Evolutionary conservation across 2,329 filamentous ascomycete genomes (phyloP).

Genomic region (Colletotrichum sp.): DNA sequence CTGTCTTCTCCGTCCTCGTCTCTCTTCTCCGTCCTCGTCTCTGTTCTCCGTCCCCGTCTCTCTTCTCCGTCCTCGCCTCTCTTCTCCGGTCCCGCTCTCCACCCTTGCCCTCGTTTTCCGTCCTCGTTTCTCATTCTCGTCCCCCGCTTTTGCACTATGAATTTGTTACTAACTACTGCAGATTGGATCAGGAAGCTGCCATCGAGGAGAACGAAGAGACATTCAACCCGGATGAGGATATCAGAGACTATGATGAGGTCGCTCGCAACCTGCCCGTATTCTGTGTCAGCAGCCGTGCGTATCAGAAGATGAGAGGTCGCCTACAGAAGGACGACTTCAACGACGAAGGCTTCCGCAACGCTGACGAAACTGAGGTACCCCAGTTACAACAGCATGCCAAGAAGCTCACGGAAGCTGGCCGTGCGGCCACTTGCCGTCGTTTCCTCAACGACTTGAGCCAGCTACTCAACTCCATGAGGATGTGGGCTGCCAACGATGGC

Average conservation of each 20-base stretch:
- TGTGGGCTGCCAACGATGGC: constrained; percentile 28
- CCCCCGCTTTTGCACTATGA: background rate
- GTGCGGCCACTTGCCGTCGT: constrained; percentile 22
- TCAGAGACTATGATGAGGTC: constrained; percentile 63
- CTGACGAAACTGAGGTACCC: constrained; percentile 64
- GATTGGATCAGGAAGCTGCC: constrained; percentile 12
- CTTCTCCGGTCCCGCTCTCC: background rate
- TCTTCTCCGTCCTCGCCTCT: background rate
- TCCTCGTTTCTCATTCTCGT: background rate
- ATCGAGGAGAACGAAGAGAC: constrained; percentile 5
- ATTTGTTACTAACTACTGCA: background rate
- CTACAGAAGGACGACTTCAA: constrained; percentile 56
- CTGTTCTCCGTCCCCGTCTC: too few relatives aligned
- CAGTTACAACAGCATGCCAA: constrained; percentile 56
- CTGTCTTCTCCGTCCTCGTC: background rate
- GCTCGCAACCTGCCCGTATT: constrained; percentile 65
- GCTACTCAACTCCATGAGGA: constrained; percentile 27
- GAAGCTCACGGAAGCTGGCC: constrained; percentile 15
- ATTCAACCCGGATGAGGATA: constrained; percentile 36
- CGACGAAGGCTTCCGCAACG: constrained; percentile 51
- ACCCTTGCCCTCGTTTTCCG: background rate
- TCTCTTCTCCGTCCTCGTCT: background rate
- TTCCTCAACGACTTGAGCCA: constrained; percentile 27
- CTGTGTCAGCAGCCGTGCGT: constrained; percentile 67
- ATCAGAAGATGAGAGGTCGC: constrained; percentile 64